Conservation (phyloP, 169 alveolate genomes). For the Plasmodium blacklocki region DNA sequence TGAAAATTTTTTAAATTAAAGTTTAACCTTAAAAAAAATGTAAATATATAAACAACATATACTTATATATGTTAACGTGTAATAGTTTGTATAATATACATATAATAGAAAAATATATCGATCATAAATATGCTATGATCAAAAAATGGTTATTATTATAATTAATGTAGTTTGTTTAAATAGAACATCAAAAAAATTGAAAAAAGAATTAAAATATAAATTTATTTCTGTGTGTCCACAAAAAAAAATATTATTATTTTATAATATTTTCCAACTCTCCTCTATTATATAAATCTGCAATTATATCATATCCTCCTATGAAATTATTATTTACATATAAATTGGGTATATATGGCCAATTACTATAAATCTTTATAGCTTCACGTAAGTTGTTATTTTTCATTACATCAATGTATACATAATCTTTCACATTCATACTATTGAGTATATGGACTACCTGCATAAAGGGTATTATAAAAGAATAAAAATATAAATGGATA, state of each 20-base stretch:
- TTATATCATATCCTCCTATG: slow-evolving; percentile 94
- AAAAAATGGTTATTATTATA: too few relatives aligned
- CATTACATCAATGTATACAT: slow-evolving; percentile 86
- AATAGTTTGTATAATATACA: too few relatives aligned
- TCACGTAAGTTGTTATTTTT: slow-evolving; percentile 87
- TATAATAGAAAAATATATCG: too few relatives aligned
- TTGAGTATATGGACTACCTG: slow-evolving; percentile 83
- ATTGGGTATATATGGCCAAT: slow-evolving; percentile 93
- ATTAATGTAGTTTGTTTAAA: too few relatives aligned
- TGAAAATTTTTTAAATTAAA: too few relatives aligned
- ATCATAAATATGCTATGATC: too few relatives aligned
- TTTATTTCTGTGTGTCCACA: background rate
- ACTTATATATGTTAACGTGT: too few relatives aligned
- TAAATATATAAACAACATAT: too few relatives aligned
- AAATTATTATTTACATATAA: slow-evolving; percentile 85
- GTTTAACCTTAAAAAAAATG: too few relatives aligned
- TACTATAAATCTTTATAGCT: slow-evolving; percentile 86
- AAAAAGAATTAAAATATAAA: too few relatives aligned
- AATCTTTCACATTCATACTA: slow-evolving; percentile 78
- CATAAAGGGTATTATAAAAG: background rate
- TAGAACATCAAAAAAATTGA: too few relatives aligned
- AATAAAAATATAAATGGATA: background rate
- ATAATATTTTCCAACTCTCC: slow-evolving; percentile 89
- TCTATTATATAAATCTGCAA: slow-evolving; percentile 90
- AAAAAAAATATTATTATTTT: slow-evolving; percentile 2